Evolutionary conservation across 139 green algal genomes (phyloP).

Genomic region (Chlamydomonas applanata): DNA sequence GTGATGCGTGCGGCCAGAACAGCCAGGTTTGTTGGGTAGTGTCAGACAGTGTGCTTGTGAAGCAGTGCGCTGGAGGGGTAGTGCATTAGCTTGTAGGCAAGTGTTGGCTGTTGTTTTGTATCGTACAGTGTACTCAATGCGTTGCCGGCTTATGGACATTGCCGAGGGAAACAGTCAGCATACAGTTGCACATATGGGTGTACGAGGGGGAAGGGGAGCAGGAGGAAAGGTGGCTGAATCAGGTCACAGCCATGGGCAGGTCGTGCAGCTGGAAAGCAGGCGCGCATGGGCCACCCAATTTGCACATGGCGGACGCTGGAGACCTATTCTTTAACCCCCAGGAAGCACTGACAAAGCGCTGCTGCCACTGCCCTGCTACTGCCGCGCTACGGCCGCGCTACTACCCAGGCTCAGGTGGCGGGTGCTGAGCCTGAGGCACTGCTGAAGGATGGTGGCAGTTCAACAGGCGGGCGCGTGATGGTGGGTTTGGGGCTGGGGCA

Average conservation of each 20-base stretch:
- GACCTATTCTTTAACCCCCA: too few relatives aligned
- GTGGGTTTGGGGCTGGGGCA: neutral
- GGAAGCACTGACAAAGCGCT: too few relatives aligned
- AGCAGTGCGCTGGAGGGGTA: neutral
- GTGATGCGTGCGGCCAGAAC: neutral
- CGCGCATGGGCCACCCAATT: neutral
- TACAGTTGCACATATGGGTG: too few relatives aligned
- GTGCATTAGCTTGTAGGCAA: constrained; percentile 26
- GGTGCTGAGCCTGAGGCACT: neutral
- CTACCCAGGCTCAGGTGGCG: neutral
- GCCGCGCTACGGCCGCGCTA: too few relatives aligned
- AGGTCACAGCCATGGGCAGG: too few relatives aligned
- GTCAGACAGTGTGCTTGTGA: neutral
- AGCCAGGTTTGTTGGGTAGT: neutral
- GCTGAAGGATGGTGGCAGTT: constrained; percentile 21
- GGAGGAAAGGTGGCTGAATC: too few relatives aligned
- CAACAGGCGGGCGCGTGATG: constrained; percentile 51
- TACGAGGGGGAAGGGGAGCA: neutral
- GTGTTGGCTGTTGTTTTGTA: too few relatives aligned
- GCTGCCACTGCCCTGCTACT: too few relatives aligned
- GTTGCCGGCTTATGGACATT: too few relatives aligned
- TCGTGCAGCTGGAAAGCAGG: neutral
- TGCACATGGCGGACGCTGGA: too few relatives aligned
- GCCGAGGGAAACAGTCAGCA: too few relatives aligned
- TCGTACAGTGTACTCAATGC: too few relatives aligned